phyloP scores from a whole-genome alignment of 371 early-diverging fungal genomes.

The Thermomucor indicae-seudaticae region DNA sequence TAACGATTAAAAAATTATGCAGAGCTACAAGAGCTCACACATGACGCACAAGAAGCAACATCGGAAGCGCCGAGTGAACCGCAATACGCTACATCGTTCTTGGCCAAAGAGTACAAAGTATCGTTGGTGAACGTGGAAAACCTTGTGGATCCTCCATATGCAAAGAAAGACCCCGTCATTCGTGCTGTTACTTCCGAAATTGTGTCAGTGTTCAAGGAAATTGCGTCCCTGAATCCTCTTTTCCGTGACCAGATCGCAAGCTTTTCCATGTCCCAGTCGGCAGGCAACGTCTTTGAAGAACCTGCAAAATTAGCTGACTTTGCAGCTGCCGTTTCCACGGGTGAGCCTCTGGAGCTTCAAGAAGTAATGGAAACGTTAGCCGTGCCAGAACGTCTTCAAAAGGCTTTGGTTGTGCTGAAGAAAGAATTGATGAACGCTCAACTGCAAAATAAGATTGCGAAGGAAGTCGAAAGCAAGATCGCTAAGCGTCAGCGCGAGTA shows the following conservation, averaged over 20 bases:
- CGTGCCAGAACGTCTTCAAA: constrained; percentile 89
- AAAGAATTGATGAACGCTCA: constrained; percentile 96
- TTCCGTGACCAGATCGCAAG: constrained; percentile 96
- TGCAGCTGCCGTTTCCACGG: constrained; percentile 91
- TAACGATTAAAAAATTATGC: too few species aligned
- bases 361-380: constrained; percentile 84
- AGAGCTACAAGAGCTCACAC: too few species aligned
- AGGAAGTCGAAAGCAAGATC: constrained; percentile 95
- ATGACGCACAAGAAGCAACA: constrained; percentile 15
- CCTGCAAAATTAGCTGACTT: constrained; percentile 95
- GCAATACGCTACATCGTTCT: constrained; percentile 48
- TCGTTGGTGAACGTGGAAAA: constrained; percentile 87
- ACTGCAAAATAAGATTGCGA: constrained; percentile 91
- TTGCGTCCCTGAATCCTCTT: constrained; percentile 88
- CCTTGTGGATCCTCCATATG: constrained; percentile 78
- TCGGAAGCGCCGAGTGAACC: constrained; percentile 17
- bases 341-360: constrained; percentile 90
- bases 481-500: constrained; percentile 95
- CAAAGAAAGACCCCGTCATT: constrained; percentile 77
- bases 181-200: constrained; percentile 96
- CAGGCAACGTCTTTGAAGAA: constrained; percentile 93
- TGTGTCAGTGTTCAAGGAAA: constrained; percentile 92
- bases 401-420: constrained; percentile 87
- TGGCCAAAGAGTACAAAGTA: constrained; percentile 69
- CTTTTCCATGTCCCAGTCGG: constrained; percentile 92